A percentile compares a stretch with the other conserved stretches of the same genome.
These are phyloP conservation scores for Cetraspora pellucida DNA, from an alignment of 192 early-diverging fungal species.

Conservation along the genomic window DNA sequence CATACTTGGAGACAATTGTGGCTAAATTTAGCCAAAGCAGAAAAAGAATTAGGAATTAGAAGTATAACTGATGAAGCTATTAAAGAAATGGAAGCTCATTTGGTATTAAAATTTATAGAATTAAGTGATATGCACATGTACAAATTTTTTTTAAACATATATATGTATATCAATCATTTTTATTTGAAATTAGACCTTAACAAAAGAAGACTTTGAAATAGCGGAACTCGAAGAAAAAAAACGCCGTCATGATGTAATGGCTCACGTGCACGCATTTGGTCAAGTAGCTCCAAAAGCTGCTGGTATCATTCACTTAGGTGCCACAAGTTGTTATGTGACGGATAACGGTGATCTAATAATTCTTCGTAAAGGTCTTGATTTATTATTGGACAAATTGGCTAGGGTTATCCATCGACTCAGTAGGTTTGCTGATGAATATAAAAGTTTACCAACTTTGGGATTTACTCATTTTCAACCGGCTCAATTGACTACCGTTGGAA, in stretches of 20 bases:
- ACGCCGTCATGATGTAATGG: slow-evolving; percentile 98
- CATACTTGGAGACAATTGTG: slow-evolving; percentile 95
- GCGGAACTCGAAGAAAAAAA: slow-evolving; percentile 91
- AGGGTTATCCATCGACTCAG: slow-evolving; percentile 77
- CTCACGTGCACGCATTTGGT: slow-evolving; percentile 98
- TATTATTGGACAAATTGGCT: slow-evolving; percentile 88
- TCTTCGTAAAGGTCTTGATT: slow-evolving; percentile 91
- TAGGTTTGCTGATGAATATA: slow-evolving; percentile 78
- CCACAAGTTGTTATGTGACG: slow-evolving; percentile 98
- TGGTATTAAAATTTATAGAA: slow-evolving; percentile 48
- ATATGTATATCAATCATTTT: neutral
- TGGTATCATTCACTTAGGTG: slow-evolving; percentile 95
- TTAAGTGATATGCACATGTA: too few species aligned
- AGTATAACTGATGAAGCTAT: slow-evolving; percentile 89
- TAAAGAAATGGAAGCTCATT: slow-evolving; percentile 84
- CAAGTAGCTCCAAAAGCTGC: slow-evolving; percentile 83
- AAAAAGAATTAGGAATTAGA: slow-evolving; percentile 86
- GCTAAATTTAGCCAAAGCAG: slow-evolving; percentile 90
- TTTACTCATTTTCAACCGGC: slow-evolving; percentile 99
- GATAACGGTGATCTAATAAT: slow-evolving; percentile 99
- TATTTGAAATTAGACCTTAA: neutral
- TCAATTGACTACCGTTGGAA: slow-evolving; percentile 97
- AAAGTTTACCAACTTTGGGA: slow-evolving; percentile 89
- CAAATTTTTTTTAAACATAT: neutral
- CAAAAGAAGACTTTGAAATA: slow-evolving; percentile 86